These are phyloP conservation scores for Aspergillus carbonarius DNA, from an alignment of 2,329 filamentous ascomycete species.

Conservation along the genomic window DNA sequence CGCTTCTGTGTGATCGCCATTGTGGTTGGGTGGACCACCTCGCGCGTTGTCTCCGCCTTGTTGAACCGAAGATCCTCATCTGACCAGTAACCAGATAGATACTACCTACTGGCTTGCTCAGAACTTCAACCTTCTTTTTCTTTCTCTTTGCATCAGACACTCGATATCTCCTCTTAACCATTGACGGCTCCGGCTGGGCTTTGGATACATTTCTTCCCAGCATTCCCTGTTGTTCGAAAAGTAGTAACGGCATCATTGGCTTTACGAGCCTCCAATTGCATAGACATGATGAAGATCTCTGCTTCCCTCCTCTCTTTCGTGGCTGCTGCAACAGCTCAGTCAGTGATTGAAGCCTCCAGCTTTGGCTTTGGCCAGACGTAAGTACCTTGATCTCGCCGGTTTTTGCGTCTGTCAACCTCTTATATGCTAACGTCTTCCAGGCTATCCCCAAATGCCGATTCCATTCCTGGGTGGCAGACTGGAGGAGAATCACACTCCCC, in stretches of 20 bases:
- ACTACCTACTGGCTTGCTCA: neutral
- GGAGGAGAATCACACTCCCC: conserved; percentile 55
- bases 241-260: neutral
- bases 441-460: conserved; percentile 57
- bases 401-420: neutral
- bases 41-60: conserved; percentile 37
- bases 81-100: conserved; percentile 17
- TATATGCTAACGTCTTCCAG: conserved; percentile 37
- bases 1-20: conserved; percentile 52
- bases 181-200: neutral
- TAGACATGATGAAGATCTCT: conserved; percentile 41
- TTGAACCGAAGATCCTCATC: conserved; percentile 25
- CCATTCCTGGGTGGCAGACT: conserved; percentile 57
- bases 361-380: conserved; percentile 72
- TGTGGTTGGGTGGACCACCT: conserved; percentile 49
- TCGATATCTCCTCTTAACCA: neutral
- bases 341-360: conserved; percentile 69
- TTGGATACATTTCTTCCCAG: conserved; percentile 5
- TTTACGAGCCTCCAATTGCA: conserved; percentile 15
- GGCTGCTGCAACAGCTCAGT: conserved; percentile 60
- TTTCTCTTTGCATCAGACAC: neutral
- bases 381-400: conserved; percentile 10
- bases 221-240: neutral
- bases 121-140: neutral
- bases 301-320: conserved; percentile 46